phyloP scores from a whole-genome alignment of 179 eudicot species.

The Patellifolia procumbens region DNA sequence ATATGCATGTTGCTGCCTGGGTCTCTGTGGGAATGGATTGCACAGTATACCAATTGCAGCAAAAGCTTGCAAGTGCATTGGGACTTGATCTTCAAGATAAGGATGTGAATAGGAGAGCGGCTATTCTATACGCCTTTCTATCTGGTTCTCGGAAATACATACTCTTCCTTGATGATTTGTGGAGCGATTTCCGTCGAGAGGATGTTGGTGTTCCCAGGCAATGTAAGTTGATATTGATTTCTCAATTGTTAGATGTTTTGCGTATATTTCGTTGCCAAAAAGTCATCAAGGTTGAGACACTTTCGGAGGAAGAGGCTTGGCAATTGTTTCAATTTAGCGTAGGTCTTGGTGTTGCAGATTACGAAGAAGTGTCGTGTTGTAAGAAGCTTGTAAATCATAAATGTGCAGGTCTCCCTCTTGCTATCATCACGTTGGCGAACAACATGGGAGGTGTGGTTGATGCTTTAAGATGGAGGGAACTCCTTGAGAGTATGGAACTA shows the following conservation, averaged over 20 bases:
- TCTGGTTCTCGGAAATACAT: not conserved
- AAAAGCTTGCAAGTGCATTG: slow-evolving; percentile 5
- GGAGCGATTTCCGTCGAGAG: slow-evolving; percentile 18
- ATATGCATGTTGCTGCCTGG: slow-evolving; percentile 14
- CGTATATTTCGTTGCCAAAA: slow-evolving; percentile 21
- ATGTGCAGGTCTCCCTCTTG: no score
- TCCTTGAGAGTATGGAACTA: not conserved
- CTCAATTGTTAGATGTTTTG: slow-evolving; percentile 17
- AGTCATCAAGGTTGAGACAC: slow-evolving; percentile 19
- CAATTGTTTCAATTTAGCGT: slow-evolving; percentile 8
- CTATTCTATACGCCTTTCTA: slow-evolving; percentile 14
- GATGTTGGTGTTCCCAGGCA: slow-evolving; percentile 24
- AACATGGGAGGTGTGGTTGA: slow-evolving; percentile 10
- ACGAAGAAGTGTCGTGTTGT: not conserved
- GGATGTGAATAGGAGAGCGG: slow-evolving; percentile 23
- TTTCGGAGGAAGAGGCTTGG: slow-evolving; percentile 18
- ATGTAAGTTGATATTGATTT: slow-evolving; percentile 20
- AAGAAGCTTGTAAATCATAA: no score
- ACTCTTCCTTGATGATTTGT: slow-evolving; percentile 23
- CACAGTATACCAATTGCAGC: slow-evolving; percentile 12
- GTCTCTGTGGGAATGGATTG: slow-evolving; percentile 13
- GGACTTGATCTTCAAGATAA: slow-evolving; percentile 18
- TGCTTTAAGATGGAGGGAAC: slow-evolving; percentile 1
- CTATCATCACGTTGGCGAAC: no score
- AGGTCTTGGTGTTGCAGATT: not conserved